These are phyloP conservation scores for Xerocomus minutiporus DNA, from an alignment of 1,284 basidiomycete species.

Conservation along the genomic window DNA sequence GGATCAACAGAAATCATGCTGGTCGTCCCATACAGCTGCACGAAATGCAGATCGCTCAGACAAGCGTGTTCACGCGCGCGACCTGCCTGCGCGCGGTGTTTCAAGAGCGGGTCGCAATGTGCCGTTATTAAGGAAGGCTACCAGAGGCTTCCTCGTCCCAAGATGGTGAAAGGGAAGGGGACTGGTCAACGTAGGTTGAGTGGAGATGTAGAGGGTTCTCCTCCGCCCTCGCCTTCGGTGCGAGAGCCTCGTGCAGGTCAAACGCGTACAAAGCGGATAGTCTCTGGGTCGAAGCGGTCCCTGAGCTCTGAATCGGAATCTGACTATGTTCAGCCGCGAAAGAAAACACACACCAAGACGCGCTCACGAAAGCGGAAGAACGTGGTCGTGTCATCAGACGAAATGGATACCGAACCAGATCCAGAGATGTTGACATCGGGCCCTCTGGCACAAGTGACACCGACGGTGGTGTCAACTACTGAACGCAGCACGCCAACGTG, in stretches of 20 bases:
- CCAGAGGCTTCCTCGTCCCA: slow-evolving; percentile 24
- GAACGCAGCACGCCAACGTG: slow-evolving; percentile 9
- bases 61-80: slow-evolving; percentile 26
- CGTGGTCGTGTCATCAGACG: not conserved
- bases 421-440: not conserved
- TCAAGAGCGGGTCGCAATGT: slow-evolving; percentile 6
- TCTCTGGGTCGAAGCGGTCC: slow-evolving; percentile 12
- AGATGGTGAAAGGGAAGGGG: not conserved
- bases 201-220: not conserved
- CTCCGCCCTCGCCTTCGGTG: not conserved
- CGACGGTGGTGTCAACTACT: not conserved
- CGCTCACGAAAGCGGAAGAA: not conserved
- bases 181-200: not conserved
- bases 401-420: not conserved
- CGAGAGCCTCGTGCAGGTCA: not conserved
- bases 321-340: slow-evolving; percentile 4
- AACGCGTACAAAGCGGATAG: not conserved
- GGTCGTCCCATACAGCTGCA: slow-evolving; percentile 23
- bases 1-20: slow-evolving; percentile 14
- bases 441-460: not conserved
- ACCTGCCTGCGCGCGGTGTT: slow-evolving; percentile 24
- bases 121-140: slow-evolving; percentile 9
- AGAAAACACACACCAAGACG: slow-evolving; percentile 4
- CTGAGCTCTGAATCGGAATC: slow-evolving; percentile 13
- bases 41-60: slow-evolving; percentile 6